Evolutionary conservation across 176 grass and related monocot genomes (phyloP).

Genomic region (Bothriochloa decipiens): DNA sequence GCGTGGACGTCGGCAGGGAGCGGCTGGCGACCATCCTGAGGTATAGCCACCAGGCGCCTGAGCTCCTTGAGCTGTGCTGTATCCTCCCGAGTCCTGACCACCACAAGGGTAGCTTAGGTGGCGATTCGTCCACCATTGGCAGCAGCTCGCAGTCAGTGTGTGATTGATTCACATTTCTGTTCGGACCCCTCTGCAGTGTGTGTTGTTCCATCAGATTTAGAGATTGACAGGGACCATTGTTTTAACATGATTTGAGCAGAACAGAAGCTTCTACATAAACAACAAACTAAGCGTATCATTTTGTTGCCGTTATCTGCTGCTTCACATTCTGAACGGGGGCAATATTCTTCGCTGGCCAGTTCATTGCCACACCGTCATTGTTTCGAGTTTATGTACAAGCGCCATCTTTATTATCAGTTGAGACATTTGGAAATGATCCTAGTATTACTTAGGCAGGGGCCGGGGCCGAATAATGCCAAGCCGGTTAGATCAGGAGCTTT

Average conservation of each 20-base stretch:
- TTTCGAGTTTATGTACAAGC: neutral
- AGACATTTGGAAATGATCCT: neutral
- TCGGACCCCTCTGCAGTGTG: neutral
- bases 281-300: neutral
- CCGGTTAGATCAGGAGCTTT: neutral
- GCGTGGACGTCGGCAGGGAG: slow-evolving; percentile 4
- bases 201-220: neutral
- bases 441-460: neutral
- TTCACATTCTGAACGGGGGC: neutral
- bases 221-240: neutral
- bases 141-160: neutral
- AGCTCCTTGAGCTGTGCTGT: slow-evolving; percentile 43
- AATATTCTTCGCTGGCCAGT: neutral
- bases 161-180: neutral
- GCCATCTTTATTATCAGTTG: neutral
- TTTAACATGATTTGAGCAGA: slow-evolving; percentile 6
- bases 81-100: neutral
- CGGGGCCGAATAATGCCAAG: neutral
- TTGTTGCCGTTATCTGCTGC: neutral
- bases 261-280: neutral
- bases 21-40: neutral
- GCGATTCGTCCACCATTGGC: neutral
- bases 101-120: neutral
- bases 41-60: slow-evolving; percentile 43
- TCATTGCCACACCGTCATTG: neutral